phyloP scores from a whole-genome alignment of 148 eudicot genomes.

The Limonium bicolor region DNA sequence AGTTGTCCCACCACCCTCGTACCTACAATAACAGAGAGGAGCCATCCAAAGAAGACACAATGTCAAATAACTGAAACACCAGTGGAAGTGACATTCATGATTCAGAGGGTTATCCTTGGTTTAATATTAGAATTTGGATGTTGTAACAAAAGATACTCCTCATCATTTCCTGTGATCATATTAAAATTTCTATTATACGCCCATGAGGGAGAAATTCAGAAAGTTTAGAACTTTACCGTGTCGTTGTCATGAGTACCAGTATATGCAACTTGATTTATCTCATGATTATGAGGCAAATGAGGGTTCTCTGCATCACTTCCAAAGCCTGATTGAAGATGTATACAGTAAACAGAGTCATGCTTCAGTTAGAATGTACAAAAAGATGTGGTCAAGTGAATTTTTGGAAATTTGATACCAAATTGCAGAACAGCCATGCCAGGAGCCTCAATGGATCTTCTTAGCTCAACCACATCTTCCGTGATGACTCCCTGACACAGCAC shows the following conservation, averaged over 20 bases:
- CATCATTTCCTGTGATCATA: no score
- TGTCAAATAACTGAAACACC: no score
- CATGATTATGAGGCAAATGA: conserved; percentile 94
- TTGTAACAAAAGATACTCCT: no score
- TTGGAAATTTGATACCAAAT: conserved; percentile 46
- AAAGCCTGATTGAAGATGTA: conserved; percentile 37
- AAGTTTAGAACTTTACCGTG: conserved; percentile 35
- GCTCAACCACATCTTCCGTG: conserved; percentile 85
- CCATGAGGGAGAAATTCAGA: background rate
- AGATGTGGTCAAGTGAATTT: conserved; percentile 5
- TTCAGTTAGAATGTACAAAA: background rate
- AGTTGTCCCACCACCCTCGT: conserved; percentile 85
- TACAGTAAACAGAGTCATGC: background rate
- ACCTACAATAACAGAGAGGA: conserved; percentile 31
- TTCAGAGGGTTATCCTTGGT: no score
- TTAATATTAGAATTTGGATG: no score
- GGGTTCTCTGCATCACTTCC: conserved; percentile 96
- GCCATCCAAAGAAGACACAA: no score
- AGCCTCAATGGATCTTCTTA: conserved; percentile 81
- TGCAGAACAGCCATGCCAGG: conserved; percentile 99
- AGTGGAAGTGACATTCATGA: no score
- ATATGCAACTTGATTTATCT: conserved; percentile 84
- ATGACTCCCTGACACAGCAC: conserved; percentile 76
- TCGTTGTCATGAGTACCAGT: conserved; percentile 99
- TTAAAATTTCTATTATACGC: no score